Evolutionary conservation across 2,329 filamentous ascomycete species (phyloP), one percentile per base, ranked within the genome.

Genomic region (Truncatella angustata): DNA sequence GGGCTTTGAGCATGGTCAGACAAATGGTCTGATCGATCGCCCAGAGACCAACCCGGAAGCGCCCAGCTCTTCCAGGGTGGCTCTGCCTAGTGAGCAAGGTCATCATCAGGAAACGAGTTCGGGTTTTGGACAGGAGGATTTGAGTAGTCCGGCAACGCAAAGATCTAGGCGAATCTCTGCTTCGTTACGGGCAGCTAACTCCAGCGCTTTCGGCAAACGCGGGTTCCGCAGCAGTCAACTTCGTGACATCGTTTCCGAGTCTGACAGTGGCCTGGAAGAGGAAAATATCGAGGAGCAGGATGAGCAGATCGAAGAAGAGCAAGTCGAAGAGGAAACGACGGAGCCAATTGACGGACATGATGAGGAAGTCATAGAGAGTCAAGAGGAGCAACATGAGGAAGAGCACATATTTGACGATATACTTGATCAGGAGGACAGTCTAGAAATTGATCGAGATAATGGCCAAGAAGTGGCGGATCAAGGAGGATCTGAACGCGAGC

Each of bases 281-380:
- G 61, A 69, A 53, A 46, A 56, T 10, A 50, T 57, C 12, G 48
- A 61, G 34, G 60, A 62, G 7, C 50, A 48, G n/a, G 48, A 53
- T 10, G 47, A 51, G 5, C 56, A 60, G 14, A 54, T 54, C 20
- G 49, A 58, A 53, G 49, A 53, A 26, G 44, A 58, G 26, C 21
- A 49, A 35, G 11, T 21, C 16, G 46, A 47, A 12, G 58, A n/a
- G n/a, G n/a, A n/a, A n/a, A n/a, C n/a, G n/a, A n/a, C n/a, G n/a
- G n/a, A n/a, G n/a, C n/a, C n/a, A n/a, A n/a, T n/a, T n/a, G n/a
- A n/a, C n/a, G n/a, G n/a, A n/a, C n/a, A n/a, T n/a, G n/a, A n/a
- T n/a, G n/a, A n/a, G n/a, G n/a, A n/a, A n/a, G n/a, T n/a, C n/a
- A n/a, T n/a, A n/a, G n/a, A n/a, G n/a, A n/a, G n/a, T n/a, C n/a